phyloP scores from a whole-genome alignment of 176 grass and related monocot genomes.

The Calamus simplicifolius region DNA sequence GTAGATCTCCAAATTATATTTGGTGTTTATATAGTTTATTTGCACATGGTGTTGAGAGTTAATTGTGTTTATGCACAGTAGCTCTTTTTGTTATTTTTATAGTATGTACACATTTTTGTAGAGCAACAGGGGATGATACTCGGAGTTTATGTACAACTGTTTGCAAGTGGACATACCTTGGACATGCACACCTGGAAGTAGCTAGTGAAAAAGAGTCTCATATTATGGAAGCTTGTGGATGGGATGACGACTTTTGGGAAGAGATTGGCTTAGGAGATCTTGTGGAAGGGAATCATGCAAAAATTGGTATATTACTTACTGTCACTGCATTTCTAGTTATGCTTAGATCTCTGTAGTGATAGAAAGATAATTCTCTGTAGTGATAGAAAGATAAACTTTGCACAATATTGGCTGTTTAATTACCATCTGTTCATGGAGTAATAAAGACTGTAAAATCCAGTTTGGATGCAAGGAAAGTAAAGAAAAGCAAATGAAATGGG shows the following conservation, averaged over 20 bases:
- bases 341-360: no score
- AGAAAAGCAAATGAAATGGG: no score
- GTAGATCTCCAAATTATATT: neutral
- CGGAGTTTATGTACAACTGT: constrained; percentile 94
- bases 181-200: constrained; percentile 75
- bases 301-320: constrained; percentile 56
- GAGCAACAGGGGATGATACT: constrained; percentile 91
- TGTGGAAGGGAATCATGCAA: constrained; percentile 63
- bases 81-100: neutral
- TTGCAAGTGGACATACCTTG: constrained; percentile 94
- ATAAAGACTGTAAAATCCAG: no score
- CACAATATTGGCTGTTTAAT: no score
- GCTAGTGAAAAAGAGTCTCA: constrained; percentile 56
- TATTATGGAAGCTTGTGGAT: constrained; percentile 90
- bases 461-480: no score
- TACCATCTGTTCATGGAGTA: no score
- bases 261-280: constrained; percentile 90
- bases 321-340: no score
- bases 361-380: no score
- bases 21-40: no score
- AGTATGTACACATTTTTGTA: constrained; percentile 20
- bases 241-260: constrained; percentile 94
- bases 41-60: no score
- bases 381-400: no score
- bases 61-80: no score